Evolutionary conservation across 805 yeast species (phyloP).

Genomic region (Tetrapisispora taiwanensis): DNA sequence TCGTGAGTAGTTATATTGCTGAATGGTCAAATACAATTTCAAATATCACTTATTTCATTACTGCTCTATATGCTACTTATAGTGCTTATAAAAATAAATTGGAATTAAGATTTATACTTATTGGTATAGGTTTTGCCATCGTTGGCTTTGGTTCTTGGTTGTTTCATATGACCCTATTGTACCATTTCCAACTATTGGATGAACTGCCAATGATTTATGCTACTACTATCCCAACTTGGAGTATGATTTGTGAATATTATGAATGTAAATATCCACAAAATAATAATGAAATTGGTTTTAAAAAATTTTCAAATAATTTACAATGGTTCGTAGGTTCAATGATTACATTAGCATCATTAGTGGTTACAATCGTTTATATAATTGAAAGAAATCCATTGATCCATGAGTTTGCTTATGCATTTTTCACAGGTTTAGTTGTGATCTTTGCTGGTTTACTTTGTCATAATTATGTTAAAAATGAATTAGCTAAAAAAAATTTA

Average conservation of each 20-base stretch:
- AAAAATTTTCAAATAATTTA: neutral
- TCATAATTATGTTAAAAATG: conserved; percentile 41
- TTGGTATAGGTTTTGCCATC: conserved; percentile 69
- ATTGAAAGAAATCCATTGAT: conserved; percentile 71
- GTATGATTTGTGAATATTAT: conserved; percentile 49
- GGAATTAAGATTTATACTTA: conserved; percentile 60
- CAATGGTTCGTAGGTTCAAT: conserved; percentile 32
- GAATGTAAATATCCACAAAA: neutral
- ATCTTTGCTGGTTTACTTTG: conserved; percentile 47
- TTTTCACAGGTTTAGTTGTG: conserved; percentile 66
- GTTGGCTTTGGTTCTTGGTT: conserved; percentile 94
- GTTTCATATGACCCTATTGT: conserved; percentile 90
- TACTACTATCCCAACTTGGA: conserved; percentile 90
- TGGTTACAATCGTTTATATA: conserved; percentile 63
- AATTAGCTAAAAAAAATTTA: conserved; percentile 38
- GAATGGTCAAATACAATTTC: conserved; percentile 85
- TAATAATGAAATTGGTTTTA: neutral
- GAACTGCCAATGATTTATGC: conserved; percentile 98
- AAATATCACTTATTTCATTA: conserved; percentile 45
- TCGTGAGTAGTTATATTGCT: conserved; percentile 74
- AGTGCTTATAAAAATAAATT: conserved; percentile 50
- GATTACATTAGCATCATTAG: conserved; percentile 43
- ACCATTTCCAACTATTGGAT: conserved; percentile 84
- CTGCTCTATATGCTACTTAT: conserved; percentile 55
- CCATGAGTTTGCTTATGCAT: conserved; percentile 80